phyloP scores from a whole-genome alignment of 2,329 filamentous ascomycete genomes.

The Diaporthe eres region DNA sequence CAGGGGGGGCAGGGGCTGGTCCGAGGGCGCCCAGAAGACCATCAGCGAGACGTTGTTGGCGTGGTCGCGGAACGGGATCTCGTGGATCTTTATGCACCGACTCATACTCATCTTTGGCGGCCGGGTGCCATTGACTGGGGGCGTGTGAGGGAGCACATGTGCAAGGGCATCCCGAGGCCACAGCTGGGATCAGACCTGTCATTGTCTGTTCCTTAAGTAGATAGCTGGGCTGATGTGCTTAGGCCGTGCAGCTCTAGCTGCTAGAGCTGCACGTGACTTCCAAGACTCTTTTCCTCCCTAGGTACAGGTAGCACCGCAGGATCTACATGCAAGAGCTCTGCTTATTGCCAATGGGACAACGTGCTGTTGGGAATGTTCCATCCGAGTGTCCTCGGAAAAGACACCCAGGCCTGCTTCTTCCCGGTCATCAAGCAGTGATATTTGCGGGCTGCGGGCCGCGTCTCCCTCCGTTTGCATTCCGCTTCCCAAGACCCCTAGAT shows the following conservation, averaged over 20 bases:
- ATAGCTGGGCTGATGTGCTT: slow-evolving; percentile 17
- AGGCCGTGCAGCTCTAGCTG: slow-evolving; percentile 26
- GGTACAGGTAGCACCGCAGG: slow-evolving; percentile 14
- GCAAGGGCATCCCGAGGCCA: neutral
- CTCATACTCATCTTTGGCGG: slow-evolving; percentile 31
- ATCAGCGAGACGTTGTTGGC: slow-evolving; percentile 21
- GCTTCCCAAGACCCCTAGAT: neutral
- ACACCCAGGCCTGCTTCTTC: slow-evolving; percentile 14
- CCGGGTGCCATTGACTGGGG: slow-evolving; percentile 3
- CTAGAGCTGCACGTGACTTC: slow-evolving; percentile 19
- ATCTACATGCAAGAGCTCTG: slow-evolving; percentile 5
- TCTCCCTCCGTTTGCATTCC: neutral
- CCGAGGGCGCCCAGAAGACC: slow-evolving; percentile 30
- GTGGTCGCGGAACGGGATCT: slow-evolving; percentile 25
- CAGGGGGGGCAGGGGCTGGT: slow-evolving; percentile 8
- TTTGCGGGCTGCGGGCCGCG: slow-evolving; percentile 3
- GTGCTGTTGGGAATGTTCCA: neutral
- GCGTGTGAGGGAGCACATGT: slow-evolving; percentile 8
- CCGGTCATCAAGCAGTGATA: neutral
- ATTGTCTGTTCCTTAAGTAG: slow-evolving; percentile 29
- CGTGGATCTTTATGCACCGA: slow-evolving; percentile 31
- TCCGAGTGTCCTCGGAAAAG: neutral
- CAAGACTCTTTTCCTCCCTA: slow-evolving; percentile 4
- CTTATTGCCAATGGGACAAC: slow-evolving; percentile 13
- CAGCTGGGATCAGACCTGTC: slow-evolving; percentile 6